Evolutionary conservation across 192 early-diverging fungal genomes (phyloP).

Genomic region (Coemansia sp.): DNA sequence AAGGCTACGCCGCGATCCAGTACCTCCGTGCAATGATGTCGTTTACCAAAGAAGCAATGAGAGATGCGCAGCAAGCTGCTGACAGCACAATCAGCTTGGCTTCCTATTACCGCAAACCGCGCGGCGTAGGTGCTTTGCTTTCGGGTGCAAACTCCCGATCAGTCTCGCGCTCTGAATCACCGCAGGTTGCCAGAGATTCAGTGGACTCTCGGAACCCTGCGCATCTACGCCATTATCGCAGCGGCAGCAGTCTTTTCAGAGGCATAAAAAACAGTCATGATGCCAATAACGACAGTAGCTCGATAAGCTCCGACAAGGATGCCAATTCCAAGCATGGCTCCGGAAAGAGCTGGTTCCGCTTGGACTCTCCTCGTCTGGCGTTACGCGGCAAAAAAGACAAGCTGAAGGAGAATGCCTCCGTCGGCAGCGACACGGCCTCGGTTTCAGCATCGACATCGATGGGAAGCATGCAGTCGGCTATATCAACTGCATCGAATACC

Average conservation of each 20-base stretch:
- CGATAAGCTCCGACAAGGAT: constrained; percentile 59
- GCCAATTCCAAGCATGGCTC: constrained; percentile 11
- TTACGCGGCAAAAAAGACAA: constrained; percentile 33
- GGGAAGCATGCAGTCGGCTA: constrained; percentile 17
- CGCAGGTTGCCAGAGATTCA: constrained; percentile 17
- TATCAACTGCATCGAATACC: neutral
- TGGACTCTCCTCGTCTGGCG: constrained; percentile 36
- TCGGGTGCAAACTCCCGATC: constrained; percentile 38
- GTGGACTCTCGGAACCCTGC: constrained; percentile 9
- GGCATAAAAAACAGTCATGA: too few relatives aligned
- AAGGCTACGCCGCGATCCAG: constrained; percentile 70
- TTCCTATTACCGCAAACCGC: constrained; percentile 61
- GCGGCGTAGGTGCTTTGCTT: constrained; percentile 35
- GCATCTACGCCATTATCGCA: constrained; percentile 48
- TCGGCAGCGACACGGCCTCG: neutral
- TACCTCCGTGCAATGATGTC: constrained; percentile 74
- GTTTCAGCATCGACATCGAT: constrained; percentile 9
- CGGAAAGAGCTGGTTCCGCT: constrained; percentile 17
- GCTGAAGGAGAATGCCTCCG: neutral
- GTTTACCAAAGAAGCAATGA: constrained; percentile 72
- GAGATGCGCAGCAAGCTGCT: constrained; percentile 61
- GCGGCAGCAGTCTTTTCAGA: neutral
- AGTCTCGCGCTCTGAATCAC: constrained; percentile 55
- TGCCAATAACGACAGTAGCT: constrained; percentile 28
- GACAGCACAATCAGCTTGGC: constrained; percentile 65